Percentiles rank a stretch among this genome's conserved stretches.
These are phyloP conservation scores for Xerocomellus chrysenteron DNA, from an alignment of 768 basidiomycete species.

Conservation along the genomic window DNA sequence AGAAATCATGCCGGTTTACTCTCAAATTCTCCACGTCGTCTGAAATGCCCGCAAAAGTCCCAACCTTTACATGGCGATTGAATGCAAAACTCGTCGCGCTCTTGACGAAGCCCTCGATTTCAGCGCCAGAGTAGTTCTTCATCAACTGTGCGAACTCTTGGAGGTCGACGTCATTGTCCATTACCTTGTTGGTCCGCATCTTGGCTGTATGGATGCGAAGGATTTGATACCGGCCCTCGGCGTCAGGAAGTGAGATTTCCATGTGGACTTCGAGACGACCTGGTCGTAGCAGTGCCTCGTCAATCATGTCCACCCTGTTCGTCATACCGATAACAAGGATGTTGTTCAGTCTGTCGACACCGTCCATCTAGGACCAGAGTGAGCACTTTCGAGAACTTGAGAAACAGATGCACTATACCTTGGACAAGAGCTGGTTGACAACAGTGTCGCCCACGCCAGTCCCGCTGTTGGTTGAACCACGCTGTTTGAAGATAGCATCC, in stretches of 20 bases:
- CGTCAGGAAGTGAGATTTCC: conserved; percentile 98
- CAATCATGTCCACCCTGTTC: conserved; percentile 97
- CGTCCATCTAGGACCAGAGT: conserved; percentile 77
- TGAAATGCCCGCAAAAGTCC: conserved; percentile 94
- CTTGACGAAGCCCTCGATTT: conserved; percentile 94
- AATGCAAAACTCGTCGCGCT: conserved; percentile 98
- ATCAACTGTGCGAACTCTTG: conserved; percentile 76
- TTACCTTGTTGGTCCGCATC: conserved; percentile 89
- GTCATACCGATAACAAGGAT: conserved; percentile 99
- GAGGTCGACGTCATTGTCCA: conserved; percentile 85
- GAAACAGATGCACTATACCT: conserved; percentile 46
- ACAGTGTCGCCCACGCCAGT: conserved; percentile 99
- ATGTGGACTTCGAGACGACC: conserved; percentile 99
- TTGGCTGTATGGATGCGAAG: conserved; percentile 92
- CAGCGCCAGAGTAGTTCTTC: conserved; percentile 98
- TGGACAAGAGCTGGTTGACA: conserved; percentile 97
- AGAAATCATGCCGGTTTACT: conserved; percentile 83
- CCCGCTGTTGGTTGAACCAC: conserved; percentile 86
- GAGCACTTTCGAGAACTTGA: not conserved
- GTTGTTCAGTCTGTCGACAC: conserved; percentile 98
- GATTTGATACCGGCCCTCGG: conserved; percentile 88
- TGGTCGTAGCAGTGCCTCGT: conserved; percentile 94
- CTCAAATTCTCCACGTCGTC: conserved; percentile 93
- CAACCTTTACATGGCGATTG: conserved; percentile 95
- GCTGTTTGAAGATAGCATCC: conserved; percentile 98